These are phyloP conservation scores for Phoma sp. DNA, from an alignment of 2,329 filamentous ascomycete species.

Conservation along the genomic window DNA sequence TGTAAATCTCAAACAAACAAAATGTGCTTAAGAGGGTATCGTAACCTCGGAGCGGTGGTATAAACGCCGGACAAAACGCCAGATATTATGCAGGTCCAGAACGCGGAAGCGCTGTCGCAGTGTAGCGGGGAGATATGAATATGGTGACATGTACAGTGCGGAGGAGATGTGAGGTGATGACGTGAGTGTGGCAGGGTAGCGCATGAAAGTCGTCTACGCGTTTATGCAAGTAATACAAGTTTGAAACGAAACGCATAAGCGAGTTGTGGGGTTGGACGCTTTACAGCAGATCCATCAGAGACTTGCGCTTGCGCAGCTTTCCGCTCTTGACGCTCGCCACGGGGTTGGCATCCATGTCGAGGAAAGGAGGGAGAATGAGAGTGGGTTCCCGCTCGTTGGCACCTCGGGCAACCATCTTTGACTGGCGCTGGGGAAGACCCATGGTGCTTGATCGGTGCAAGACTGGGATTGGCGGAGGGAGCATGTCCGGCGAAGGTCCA, in stretches of 20 bases:
- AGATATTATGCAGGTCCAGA: constrained; percentile 23
- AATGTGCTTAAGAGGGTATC: constrained; percentile 19
- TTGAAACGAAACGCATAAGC: constrained; percentile 27
- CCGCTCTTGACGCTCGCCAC: constrained; percentile 32
- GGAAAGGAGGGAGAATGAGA: constrained; percentile 43
- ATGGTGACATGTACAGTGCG: constrained; percentile 16
- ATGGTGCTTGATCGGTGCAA: constrained; percentile 20
- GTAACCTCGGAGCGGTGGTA: constrained; percentile 13
- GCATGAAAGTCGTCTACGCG: constrained; percentile 23
- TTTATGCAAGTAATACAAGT: constrained; percentile 19
- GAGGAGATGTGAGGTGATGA: constrained; percentile 9
- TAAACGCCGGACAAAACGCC: constrained; percentile 16
- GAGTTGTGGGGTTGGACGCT: constrained; percentile 14
- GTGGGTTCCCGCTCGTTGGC: constrained; percentile 45
- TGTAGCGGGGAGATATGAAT: constrained; percentile 14
- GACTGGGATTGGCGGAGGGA: constrained; percentile 30
- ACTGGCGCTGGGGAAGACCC: constrained; percentile 22
- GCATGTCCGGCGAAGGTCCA: constrained; percentile 32
- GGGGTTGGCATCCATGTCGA: constrained; percentile 24
- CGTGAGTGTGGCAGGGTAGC: constrained; percentile 11
- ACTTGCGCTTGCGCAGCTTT: constrained; percentile 45
- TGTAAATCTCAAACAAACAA: constrained; percentile 3
- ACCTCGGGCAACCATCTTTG: constrained; percentile 41
- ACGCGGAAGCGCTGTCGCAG: constrained; percentile 10
- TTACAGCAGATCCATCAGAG: constrained; percentile 45